These are phyloP conservation scores for Testicularia cyperi DNA, from an alignment of 1,284 basidiomycete genomes.

Conservation along the genomic window DNA sequence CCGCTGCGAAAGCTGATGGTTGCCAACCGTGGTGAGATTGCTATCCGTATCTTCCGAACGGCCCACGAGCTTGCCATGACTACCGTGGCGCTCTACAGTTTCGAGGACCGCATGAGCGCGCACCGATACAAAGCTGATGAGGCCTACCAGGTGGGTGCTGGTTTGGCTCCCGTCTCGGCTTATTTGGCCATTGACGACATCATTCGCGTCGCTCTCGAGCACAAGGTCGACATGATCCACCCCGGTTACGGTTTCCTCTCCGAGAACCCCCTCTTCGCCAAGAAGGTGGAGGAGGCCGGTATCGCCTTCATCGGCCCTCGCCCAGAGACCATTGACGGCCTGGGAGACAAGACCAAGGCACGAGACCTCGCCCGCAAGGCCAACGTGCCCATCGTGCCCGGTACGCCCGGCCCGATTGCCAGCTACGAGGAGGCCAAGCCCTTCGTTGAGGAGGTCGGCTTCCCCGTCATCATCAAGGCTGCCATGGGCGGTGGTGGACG, in stretches of 20 bases:
- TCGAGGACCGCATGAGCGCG: conserved; percentile 92
- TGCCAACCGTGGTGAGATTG: conserved; percentile 71
- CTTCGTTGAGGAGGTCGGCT: conserved; percentile 91
- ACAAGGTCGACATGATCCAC: conserved; percentile 99
- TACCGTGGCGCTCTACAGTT: conserved; percentile 97
- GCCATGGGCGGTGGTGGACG: conserved; percentile 98
- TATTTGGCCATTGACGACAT: conserved; percentile 98
- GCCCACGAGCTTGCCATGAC: conserved; percentile 99
- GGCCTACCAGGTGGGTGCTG: conserved; percentile 95
- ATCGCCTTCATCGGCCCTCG: conserved; percentile 95
- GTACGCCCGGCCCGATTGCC: conserved; percentile 89
- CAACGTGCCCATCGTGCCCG: conserved; percentile 89
- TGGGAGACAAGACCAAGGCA: conserved; percentile 99
- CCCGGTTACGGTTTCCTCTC: conserved; percentile 86
- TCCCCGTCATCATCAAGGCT: conserved; percentile 99
- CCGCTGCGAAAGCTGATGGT: conserved; percentile 57
- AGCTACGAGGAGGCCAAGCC: conserved; percentile 78
- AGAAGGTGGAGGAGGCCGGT: conserved; percentile 94
- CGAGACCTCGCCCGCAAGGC: conserved; percentile 55
- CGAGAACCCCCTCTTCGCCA: conserved; percentile 93
- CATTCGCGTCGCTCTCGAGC: conserved; percentile 70
- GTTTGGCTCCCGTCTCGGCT: conserved; percentile 89
- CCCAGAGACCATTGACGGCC: conserved; percentile 93
- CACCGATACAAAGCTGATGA: conserved; percentile 99
- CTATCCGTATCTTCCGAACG: conserved; percentile 96